Evolutionary conservation across 257 asterid genomes (phyloP).

Genomic region (Asclepias syriaca): DNA sequence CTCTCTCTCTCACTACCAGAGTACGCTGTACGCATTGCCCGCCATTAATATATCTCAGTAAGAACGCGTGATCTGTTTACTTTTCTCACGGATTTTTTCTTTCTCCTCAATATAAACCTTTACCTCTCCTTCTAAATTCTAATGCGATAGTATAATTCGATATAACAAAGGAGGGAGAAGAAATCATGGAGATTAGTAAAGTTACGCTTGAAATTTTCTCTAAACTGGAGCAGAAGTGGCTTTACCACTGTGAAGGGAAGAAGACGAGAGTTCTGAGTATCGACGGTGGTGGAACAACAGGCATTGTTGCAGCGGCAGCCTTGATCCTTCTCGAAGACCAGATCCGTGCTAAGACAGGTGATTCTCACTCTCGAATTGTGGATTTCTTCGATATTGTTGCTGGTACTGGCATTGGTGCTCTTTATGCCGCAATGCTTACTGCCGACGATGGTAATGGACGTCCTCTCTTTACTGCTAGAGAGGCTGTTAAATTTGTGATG

Average conservation of each 20-base stretch:
- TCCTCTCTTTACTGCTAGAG: conserved; percentile 61
- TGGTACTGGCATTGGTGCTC: conserved; percentile 86
- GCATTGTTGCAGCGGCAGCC: conserved; percentile 55
- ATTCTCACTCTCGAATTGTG: conserved; percentile 54
- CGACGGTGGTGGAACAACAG: conserved; percentile 80
- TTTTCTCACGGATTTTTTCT: conserved; percentile 42
- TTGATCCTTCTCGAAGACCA: conserved; percentile 69
- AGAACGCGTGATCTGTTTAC: conserved; percentile 45
- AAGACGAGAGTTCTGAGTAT: conserved; percentile 71
- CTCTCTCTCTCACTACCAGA: background rate
- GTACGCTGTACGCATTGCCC: background rate
- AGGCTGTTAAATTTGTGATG: conserved; percentile 47
- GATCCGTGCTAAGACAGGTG: conserved; percentile 69
- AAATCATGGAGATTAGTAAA: conserved; percentile 61
- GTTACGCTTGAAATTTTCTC: conserved; percentile 79
- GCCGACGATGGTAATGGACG: conserved; percentile 70
- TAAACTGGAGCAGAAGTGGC: conserved; percentile 89
- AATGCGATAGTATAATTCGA: background rate
- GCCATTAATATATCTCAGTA: conserved; percentile 56
- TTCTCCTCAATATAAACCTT: too few relatives aligned
- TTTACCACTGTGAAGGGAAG: conserved; percentile 68
- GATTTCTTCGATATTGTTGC: conserved; percentile 82
- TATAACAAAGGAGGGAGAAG: background rate
- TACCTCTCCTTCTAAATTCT: conserved; percentile 1
- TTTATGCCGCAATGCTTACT: conserved; percentile 69